These are phyloP conservation scores for Lipomyces yamadae DNA, from an alignment of 805 yeast genomes.

Conservation along the genomic window DNA sequence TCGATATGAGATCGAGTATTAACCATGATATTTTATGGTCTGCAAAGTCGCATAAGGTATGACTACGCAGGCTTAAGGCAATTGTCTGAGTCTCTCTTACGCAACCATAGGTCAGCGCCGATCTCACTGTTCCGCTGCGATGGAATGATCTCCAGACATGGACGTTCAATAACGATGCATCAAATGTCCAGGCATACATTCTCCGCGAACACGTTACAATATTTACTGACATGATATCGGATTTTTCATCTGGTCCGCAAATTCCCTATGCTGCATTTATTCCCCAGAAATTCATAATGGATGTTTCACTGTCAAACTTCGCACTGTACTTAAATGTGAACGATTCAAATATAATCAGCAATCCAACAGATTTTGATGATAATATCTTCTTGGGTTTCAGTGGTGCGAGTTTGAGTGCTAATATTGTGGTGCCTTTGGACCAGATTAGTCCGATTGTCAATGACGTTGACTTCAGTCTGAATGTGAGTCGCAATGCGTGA, in stretches of 20 bases:
- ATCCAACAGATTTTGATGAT: constrained; percentile 81
- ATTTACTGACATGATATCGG: constrained; percentile 71
- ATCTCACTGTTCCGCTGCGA: constrained; percentile 69
- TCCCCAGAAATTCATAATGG: constrained; percentile 66
- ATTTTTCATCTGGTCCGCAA: constrained; percentile 70
- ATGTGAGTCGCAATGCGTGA: constrained; percentile 52
- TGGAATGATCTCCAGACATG: constrained; percentile 85
- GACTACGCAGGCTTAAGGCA: neutral
- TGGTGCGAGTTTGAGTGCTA: constrained; percentile 60
- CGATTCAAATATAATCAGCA: constrained; percentile 84
- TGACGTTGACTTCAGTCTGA: constrained; percentile 36
- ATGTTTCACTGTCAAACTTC: constrained; percentile 64
- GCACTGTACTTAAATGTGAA: constrained; percentile 77
- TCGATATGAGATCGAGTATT: constrained; percentile 79
- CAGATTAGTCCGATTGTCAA: constrained; percentile 43
- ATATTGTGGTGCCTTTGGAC: constrained; percentile 62
- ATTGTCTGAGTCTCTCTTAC: neutral
- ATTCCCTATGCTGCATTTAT: constrained; percentile 76
- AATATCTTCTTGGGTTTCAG: constrained; percentile 76
- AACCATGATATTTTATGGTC: constrained; percentile 80
- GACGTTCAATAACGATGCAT: constrained; percentile 61
- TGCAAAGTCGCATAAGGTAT: constrained; percentile 51
- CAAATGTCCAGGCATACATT: constrained; percentile 62
- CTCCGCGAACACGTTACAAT: constrained; percentile 82
- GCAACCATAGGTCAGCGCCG: constrained; percentile 58